Percentiles rank a stretch among this genome's conserved stretches.
Evolutionary conservation across 495 filamentous ascomycete species (phyloP).

Genomic region (Thermothielavioides terrestris): DNA sequence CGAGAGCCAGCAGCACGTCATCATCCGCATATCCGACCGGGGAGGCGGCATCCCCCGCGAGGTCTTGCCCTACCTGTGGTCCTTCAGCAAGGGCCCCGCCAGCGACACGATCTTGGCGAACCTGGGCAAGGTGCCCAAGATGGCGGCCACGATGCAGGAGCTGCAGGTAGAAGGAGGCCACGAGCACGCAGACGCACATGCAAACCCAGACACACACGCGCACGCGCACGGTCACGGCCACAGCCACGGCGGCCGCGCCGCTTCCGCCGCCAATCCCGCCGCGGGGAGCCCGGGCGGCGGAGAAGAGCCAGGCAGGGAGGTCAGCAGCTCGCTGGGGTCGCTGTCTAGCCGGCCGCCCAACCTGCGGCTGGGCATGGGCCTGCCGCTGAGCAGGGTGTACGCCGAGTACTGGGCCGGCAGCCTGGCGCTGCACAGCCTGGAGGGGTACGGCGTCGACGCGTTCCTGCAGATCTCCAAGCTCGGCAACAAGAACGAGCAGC

Average conservation of each 20-base stretch:
- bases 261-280: slow-evolving; percentile 11
- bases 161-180: slow-evolving; percentile 32
- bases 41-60: slow-evolving; percentile 85
- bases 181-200: too few relatives aligned
- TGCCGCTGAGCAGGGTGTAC: slow-evolving; percentile 91
- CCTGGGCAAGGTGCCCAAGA: slow-evolving; percentile 74
- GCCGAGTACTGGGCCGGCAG: slow-evolving; percentile 98
- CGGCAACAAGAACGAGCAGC: slow-evolving; percentile 96
- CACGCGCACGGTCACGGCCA: neutral
- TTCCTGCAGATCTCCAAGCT: slow-evolving; percentile 96
- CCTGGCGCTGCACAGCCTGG: slow-evolving; percentile 83
- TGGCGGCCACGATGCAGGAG: slow-evolving; percentile 94
- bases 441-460: slow-evolving; percentile 95
- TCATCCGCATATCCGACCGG: slow-evolving; percentile 90
- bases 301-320: slow-evolving; percentile 5
- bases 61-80: slow-evolving; percentile 86
- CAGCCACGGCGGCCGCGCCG: neutral
- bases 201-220: too few relatives aligned
- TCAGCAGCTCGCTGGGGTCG: slow-evolving; percentile 60
- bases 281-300: neutral
- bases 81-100: slow-evolving; percentile 83
- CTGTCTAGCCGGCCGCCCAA: slow-evolving; percentile 78
- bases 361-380: slow-evolving; percentile 82
- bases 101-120: slow-evolving; percentile 67
- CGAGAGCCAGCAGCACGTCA: slow-evolving; percentile 90